Base-by-base conservation (phyloP, 2,329 filamentous ascomycete species). In the Ophiostoma pallidulum region DNA sequence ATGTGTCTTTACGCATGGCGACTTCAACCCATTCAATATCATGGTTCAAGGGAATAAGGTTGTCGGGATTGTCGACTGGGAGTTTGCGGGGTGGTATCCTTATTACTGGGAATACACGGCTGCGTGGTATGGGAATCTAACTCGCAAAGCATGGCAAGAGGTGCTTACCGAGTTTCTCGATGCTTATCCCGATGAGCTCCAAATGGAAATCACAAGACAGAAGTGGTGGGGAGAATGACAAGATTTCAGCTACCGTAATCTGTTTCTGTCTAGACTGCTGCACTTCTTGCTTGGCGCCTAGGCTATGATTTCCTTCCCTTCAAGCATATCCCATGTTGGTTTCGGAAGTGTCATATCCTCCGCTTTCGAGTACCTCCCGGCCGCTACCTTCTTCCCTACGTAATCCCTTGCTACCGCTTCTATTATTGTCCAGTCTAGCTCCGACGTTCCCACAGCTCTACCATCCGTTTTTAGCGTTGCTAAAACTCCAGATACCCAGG, bases 21-120 rank as follows among this genome's bases (percentile, higher is more conserved):
- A 75, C 78, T 64, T 81, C 79, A 5, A 73, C n/a, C 62, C 62
- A 4, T 53, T 65, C 3, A 75, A 75, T 45, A 69, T 75, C 22
- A 47, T 74, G 6, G 59, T 64, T 2, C 51, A 58, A 3, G 64
- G 61, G 2, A 64, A 66, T 19, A 58, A 63, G 13, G 58, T 72
- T n/a, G 59, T 59, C 36, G 70, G 64, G 3, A 63, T 74, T 19
- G 49, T 74, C 20, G 71, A 73, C 52, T 74, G 70, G 70, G 70
- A 73, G 54, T 60, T 62, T 33, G 60, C 66, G 19, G 69, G 68
- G 1, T 74, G 67, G 68, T 72, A 67, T 54, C 69, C 68, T 1
- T 55, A 60, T 13, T 67, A 65, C 42, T 73, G 62, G 62, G 62
- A 65, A 39, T 64, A 64, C 19, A 39, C 45, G 5, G 18, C 31